Evolutionary conservation across 140 eudicot genomes (phyloP).

Genomic region (Bidens hawaiensis): DNA sequence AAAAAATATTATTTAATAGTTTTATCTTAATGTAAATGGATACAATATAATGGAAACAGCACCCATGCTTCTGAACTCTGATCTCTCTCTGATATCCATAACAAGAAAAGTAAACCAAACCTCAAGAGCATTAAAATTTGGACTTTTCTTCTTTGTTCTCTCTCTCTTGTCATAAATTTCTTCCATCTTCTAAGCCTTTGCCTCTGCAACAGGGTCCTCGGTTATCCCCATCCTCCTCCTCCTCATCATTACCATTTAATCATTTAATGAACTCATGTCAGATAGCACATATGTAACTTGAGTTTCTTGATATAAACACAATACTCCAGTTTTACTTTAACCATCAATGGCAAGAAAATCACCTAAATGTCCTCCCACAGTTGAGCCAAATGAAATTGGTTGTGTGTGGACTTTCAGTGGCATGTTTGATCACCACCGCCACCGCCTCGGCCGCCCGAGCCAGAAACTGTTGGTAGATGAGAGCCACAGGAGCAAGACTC

Average conservation of each 20-base stretch:
- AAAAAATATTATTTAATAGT: too few relatives aligned
- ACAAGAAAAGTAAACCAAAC: conserved; percentile 13
- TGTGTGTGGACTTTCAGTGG: conserved; percentile 49
- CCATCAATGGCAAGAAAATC: conserved; percentile 28
- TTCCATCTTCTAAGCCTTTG: conserved; percentile 23
- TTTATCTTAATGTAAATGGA: too few relatives aligned
- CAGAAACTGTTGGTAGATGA: conserved; percentile 40
- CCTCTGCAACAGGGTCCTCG: conserved; percentile 20
- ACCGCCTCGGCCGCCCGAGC: conserved; percentile 24
- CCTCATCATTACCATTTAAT: not conserved
- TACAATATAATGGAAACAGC: not conserved
- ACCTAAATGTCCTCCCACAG: conserved; percentile 27
- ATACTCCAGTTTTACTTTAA: conserved; percentile 7
- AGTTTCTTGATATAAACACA: conserved; percentile 22
- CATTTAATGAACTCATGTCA: conserved; percentile 16
- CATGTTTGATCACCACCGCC: conserved; percentile 34
- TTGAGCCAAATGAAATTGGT: conserved; percentile 36
- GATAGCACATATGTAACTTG: too few relatives aligned
- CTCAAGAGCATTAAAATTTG: conserved; percentile 28
- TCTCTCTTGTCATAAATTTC: conserved; percentile 23
- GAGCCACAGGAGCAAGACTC: conserved; percentile 25
- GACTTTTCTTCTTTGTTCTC: conserved; percentile 27
- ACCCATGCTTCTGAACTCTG: not conserved
- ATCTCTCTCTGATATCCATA: not conserved
- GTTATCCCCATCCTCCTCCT: conserved; percentile 9